phyloP scores from a whole-genome alignment of 2,329 filamentous ascomycete genomes.

The Cucurbitaria berberidis region DNA sequence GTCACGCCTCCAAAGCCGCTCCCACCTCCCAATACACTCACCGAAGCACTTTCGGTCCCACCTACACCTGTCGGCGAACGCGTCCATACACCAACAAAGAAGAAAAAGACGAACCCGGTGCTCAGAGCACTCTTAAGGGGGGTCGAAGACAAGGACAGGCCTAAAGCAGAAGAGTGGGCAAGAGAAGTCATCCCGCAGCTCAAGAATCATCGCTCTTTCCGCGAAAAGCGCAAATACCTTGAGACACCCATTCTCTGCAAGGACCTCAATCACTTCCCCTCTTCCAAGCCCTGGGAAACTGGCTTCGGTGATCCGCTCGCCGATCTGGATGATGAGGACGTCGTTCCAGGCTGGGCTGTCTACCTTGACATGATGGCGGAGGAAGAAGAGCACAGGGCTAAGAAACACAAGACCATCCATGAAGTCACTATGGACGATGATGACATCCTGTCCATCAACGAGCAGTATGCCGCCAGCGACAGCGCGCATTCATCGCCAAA shows the following conservation, averaged over 20 bases:
- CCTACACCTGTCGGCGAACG: slow-evolving; percentile 40
- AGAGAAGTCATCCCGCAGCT: slow-evolving; percentile 27
- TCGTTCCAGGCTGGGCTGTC: slow-evolving; percentile 40
- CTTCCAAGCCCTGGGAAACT: slow-evolving; percentile 40
- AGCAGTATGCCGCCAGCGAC: slow-evolving; percentile 16
- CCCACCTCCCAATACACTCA: slow-evolving; percentile 23
- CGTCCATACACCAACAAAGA: slow-evolving; percentile 22
- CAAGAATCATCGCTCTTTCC: slow-evolving; percentile 22
- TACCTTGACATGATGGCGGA: slow-evolving; percentile 36
- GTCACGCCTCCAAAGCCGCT: slow-evolving; percentile 16
- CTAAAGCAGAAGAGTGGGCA: slow-evolving; percentile 36
- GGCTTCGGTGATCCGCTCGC: slow-evolving; percentile 40
- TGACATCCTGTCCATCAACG: slow-evolving; percentile 30
- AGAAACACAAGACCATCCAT: slow-evolving; percentile 31
- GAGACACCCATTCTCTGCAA: slow-evolving; percentile 30
- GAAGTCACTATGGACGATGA: slow-evolving; percentile 14
- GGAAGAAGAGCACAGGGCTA: slow-evolving; percentile 24
- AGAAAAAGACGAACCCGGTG: slow-evolving; percentile 20
- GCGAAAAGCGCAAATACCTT: slow-evolving; percentile 40
- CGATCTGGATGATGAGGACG: slow-evolving; percentile 33
- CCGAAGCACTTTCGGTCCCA: slow-evolving; percentile 30
- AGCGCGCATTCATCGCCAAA: slow-evolving; percentile 5
- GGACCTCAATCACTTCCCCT: slow-evolving; percentile 37
- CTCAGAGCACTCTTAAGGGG: slow-evolving; percentile 26
- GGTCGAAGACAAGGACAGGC: slow-evolving; percentile 24